Conservation (phyloP, 148 eudicot genomes). For the Pouteria glomerata region DNA sequence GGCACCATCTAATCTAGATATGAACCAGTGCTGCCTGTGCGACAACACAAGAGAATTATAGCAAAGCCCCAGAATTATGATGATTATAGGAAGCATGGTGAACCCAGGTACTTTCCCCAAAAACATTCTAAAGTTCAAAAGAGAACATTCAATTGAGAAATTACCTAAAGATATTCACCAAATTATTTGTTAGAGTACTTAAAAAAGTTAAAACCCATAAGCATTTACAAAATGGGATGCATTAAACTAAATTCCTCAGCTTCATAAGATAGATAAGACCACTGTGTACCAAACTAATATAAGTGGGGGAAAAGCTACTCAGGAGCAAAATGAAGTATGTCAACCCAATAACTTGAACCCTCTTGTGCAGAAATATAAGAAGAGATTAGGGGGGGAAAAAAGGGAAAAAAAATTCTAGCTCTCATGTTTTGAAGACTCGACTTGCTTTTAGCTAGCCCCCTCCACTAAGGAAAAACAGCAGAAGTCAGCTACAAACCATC, state of each 20-base stretch:
- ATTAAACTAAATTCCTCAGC: not conserved
- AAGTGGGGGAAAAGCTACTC: not conserved
- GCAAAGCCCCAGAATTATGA: not conserved
- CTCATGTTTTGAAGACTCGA: not conserved
- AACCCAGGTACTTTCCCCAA: not conserved
- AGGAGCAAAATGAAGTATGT: not conserved
- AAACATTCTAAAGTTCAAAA: not conserved
- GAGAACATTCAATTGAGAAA: not conserved
- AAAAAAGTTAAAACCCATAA: not conserved
- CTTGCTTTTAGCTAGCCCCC: not conserved
- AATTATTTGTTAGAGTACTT: not conserved
- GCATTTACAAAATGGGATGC: not conserved
- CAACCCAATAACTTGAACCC: too few species aligned
- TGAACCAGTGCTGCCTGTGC: constrained; percentile 92
- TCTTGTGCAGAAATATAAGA: too few species aligned
- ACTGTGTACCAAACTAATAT: not conserved
- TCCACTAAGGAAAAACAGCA: too few species aligned
- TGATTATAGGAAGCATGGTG: not conserved
- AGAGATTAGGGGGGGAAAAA: too few species aligned
- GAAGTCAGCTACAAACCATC: not conserved
- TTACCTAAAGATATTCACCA: not conserved
- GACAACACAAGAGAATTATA: not conserved
- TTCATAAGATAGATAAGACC: not conserved
- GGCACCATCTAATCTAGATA: constrained; percentile 86
- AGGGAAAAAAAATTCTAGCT: too few species aligned